Evolutionary conservation across 257 asterid species (phyloP).

Genomic region (Nemophila menziesii): DNA sequence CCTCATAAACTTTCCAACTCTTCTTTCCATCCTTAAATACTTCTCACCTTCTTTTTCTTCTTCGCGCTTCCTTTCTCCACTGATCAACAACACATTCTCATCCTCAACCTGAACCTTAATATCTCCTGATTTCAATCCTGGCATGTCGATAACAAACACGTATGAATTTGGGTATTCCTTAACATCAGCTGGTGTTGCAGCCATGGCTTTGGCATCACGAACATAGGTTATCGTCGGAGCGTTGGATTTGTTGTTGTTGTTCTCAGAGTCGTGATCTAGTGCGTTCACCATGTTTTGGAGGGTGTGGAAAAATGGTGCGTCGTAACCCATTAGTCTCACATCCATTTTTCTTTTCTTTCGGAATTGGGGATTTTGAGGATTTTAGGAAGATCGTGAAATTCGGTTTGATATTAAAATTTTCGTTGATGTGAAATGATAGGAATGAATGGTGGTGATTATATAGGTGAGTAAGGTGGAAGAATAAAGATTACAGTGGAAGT

Average conservation of each 20-base stretch:
- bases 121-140: slow-evolving; percentile 61
- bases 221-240: slow-evolving; percentile 44
- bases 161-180: slow-evolving; percentile 45
- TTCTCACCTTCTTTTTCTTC: slow-evolving; percentile 43
- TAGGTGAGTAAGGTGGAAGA: neutral
- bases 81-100: slow-evolving; percentile 39
- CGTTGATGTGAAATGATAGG: neutral
- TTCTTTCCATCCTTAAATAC: slow-evolving; percentile 67
- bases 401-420: neutral
- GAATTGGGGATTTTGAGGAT: neutral
- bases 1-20: slow-evolving; percentile 65
- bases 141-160: slow-evolving; percentile 64
- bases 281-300: slow-evolving; percentile 43
- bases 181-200: slow-evolving; percentile 69
- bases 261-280: slow-evolving; percentile 15
- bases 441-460: neutral
- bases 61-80: slow-evolving; percentile 56
- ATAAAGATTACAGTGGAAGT: slow-evolving; percentile 15
- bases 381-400: no score
- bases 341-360: slow-evolving; percentile 32
- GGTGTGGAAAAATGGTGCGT: slow-evolving; percentile 39
- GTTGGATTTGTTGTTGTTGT: no score
- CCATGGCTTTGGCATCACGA: slow-evolving; percentile 73
- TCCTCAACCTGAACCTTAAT: slow-evolving; percentile 67
- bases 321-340: slow-evolving; percentile 44